A percentile compares a stretch with the other conserved stretches of the same genome.
Conservation (phyloP, 768 basidiomycete species). For the Megacollybia marginata region DNA sequence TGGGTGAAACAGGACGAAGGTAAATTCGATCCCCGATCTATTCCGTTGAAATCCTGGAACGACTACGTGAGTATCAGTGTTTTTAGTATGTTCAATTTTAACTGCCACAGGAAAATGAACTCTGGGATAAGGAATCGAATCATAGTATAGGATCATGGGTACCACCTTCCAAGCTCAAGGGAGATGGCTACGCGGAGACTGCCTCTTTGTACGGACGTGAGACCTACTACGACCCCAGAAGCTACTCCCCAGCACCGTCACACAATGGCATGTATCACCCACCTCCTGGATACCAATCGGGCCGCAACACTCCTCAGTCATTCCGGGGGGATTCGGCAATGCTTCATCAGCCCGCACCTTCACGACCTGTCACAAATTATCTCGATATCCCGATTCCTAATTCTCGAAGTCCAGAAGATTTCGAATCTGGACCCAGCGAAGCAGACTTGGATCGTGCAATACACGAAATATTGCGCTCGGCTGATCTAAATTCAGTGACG, state of each 20-base stretch:
- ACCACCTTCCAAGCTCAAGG: conserved; percentile 64
- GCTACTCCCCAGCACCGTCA: conserved; percentile 69
- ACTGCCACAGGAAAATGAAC: conserved; percentile 65
- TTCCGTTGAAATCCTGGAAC: conserved; percentile 95
- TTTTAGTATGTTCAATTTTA: not conserved
- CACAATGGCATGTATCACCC: conserved; percentile 48
- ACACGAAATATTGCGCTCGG: conserved; percentile 61
- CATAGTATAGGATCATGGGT: conserved; percentile 94
- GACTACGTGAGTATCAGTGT: conserved; percentile 65
- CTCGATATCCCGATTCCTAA: conserved; percentile 62
- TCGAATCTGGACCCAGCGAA: conserved; percentile 52
- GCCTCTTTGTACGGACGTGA: conserved; percentile 84
- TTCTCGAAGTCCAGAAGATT: conserved; percentile 44
- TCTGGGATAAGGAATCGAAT: conserved; percentile 97
- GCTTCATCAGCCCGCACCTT: conserved; percentile 57
- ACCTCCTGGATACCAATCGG: conserved; percentile 70
- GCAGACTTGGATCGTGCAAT: conserved; percentile 70
- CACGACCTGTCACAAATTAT: conserved; percentile 70
- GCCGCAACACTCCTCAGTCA: conserved; percentile 66
- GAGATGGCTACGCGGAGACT: conserved; percentile 71
- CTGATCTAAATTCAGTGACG: conserved; percentile 86
- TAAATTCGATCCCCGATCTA: conserved; percentile 88
- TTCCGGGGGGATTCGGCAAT: conserved; percentile 20
- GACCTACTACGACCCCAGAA: conserved; percentile 74
- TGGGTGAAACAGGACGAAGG: conserved; percentile 78